phyloP scores from a whole-genome alignment of 768 basidiomycete species.

The Phlebiopsis flavidoalba region DNA sequence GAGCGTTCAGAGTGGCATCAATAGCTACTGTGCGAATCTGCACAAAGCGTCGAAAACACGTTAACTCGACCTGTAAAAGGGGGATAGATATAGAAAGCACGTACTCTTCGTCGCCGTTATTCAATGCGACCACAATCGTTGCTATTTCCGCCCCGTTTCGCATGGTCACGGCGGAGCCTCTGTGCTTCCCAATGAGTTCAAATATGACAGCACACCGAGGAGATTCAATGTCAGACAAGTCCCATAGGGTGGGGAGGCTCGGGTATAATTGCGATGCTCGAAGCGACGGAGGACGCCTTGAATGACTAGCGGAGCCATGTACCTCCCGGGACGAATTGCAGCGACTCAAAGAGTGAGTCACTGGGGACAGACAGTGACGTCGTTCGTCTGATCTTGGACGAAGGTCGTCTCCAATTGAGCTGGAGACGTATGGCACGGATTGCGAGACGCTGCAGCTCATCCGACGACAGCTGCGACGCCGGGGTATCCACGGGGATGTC shows the following conservation, averaged over 20 bases:
- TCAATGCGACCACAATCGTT: conserved; percentile 18
- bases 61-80: background rate
- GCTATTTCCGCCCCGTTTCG: conserved; percentile 11
- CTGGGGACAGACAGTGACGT: conserved; percentile 30
- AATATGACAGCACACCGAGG: conserved; percentile 20
- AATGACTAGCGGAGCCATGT: conserved; percentile 44
- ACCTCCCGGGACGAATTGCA: conserved; percentile 43
- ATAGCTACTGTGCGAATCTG: conserved; percentile 12
- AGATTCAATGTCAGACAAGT: conserved; percentile 25
- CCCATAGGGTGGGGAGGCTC: conserved; percentile 43
- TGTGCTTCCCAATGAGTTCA: conserved; percentile 22
- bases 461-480: conserved; percentile 30
- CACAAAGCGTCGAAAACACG: conserved; percentile 6
- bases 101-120: conserved; percentile 19
- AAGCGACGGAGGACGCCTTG: conserved; percentile 25
- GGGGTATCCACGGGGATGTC: conserved; percentile 34
- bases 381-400: conserved; percentile 30
- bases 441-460: conserved; percentile 35
- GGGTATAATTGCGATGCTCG: conserved; percentile 27
- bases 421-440: conserved; percentile 45
- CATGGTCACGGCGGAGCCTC: conserved; percentile 17
- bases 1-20: conserved; percentile 1
- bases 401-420: conserved; percentile 40
- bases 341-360: conserved; percentile 36
- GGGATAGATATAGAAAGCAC: background rate